A percentile compares a stretch with the other conserved stretches of the same genome.
Conservation (phyloP, 345 rosid species). For the Boechera stricta region DNA sequence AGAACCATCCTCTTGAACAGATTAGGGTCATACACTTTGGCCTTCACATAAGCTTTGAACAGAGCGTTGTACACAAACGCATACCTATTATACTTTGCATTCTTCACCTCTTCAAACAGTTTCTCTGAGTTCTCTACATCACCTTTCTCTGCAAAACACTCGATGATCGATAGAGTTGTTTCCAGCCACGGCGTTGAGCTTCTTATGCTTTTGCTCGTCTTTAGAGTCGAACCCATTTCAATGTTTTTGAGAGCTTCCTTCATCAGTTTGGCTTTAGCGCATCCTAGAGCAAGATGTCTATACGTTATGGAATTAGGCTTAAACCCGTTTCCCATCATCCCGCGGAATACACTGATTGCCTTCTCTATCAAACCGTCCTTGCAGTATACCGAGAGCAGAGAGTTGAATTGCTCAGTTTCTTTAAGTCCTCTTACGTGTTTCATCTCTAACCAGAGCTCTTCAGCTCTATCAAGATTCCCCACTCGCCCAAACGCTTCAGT, state of each 20-base stretch:
- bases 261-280: slow-evolving; percentile 65
- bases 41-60: slow-evolving; percentile 85
- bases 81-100: slow-evolving; percentile 69
- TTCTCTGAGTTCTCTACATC: slow-evolving; percentile 73
- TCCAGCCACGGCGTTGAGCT: slow-evolving; percentile 90
- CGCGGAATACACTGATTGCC: slow-evolving; percentile 67
- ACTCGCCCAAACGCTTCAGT: slow-evolving; percentile 81
- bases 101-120: slow-evolving; percentile 68
- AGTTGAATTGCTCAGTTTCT: slow-evolving; percentile 78
- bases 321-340: slow-evolving; percentile 59
- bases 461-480: slow-evolving; percentile 62
- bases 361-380: slow-evolving; percentile 63
- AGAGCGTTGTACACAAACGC: slow-evolving; percentile 82
- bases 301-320: slow-evolving; percentile 82
- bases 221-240: slow-evolving; percentile 55
- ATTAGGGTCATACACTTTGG: slow-evolving; percentile 65
- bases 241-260: slow-evolving; percentile 77
- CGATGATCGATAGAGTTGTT: slow-evolving; percentile 73
- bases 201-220: slow-evolving; percentile 58
- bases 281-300: slow-evolving; percentile 88
- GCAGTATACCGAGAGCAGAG: slow-evolving; percentile 75
- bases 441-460: slow-evolving; percentile 88
- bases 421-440: slow-evolving; percentile 57
- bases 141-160: slow-evolving; percentile 77
- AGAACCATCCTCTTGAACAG: slow-evolving; percentile 90